phyloP scores from a whole-genome alignment of 164 flowering plant genomes.

The Umbilicus rupestris region DNA sequence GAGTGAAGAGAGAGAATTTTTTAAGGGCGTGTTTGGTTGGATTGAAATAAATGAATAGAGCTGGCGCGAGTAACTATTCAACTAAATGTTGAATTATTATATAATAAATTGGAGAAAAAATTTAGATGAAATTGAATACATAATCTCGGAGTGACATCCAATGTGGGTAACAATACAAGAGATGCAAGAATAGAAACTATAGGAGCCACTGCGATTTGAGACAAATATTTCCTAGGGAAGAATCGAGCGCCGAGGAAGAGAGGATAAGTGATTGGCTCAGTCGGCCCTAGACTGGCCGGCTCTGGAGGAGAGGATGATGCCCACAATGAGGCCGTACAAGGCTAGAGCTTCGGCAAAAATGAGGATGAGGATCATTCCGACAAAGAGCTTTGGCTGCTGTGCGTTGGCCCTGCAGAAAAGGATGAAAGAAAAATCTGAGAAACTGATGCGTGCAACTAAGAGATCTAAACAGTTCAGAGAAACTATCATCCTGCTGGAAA shows the following conservation, averaged over 20 bases:
- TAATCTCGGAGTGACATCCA: too few species aligned
- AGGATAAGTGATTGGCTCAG: constrained; percentile 13
- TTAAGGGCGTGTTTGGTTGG: background rate
- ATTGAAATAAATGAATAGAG: background rate
- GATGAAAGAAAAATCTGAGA: background rate
- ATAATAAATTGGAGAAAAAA: too few species aligned
- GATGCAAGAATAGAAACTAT: too few species aligned
- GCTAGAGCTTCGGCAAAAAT: too few species aligned
- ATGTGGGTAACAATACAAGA: too few species aligned
- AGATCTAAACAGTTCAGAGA: background rate
- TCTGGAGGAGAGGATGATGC: constrained; percentile 77
- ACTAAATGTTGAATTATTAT: too few species aligned
- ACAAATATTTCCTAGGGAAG: too few species aligned
- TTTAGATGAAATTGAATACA: too few species aligned
- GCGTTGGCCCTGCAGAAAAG: constrained; percentile 63
- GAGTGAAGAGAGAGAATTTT: background rate
- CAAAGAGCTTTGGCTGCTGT: constrained; percentile 82
- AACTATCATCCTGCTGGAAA: background rate
- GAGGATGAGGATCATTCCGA: constrained; percentile 83
- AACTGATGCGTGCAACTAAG: background rate
- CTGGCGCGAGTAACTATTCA: too few species aligned
- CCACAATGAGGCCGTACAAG: constrained; percentile 75
- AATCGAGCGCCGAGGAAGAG: too few species aligned
- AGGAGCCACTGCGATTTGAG: too few species aligned
- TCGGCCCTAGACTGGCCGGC: constrained; percentile 89